These are phyloP conservation scores for Boletus vinaceobasis DNA, from an alignment of 768 basidiomycete genomes.

Conservation along the genomic window DNA sequence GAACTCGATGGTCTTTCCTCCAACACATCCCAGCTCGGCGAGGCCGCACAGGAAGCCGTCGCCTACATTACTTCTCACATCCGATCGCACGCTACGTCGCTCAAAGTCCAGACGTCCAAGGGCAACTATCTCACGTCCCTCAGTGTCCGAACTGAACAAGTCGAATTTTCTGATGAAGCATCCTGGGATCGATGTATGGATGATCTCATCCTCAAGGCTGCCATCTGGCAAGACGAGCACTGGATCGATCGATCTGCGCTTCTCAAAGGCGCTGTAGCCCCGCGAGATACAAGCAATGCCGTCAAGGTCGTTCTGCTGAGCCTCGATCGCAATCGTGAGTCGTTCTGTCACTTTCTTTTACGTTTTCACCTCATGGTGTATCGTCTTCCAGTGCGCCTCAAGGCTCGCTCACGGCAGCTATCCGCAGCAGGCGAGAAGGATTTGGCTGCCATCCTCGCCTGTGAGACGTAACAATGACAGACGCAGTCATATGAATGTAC, in stretches of 20 bases:
- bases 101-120: constrained; percentile 93
- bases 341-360: constrained; percentile 6
- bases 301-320: constrained; percentile 87
- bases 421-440: constrained; percentile 86
- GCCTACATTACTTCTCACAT: constrained; percentile 72
- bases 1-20: constrained; percentile 89
- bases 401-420: constrained; percentile 83
- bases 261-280: constrained; percentile 42
- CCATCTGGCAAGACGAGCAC: constrained; percentile 90
- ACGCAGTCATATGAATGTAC: neutral
- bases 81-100: constrained; percentile 65
- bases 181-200: constrained; percentile 81
- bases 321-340: constrained; percentile 88
- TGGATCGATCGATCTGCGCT: constrained; percentile 83
- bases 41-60: constrained; percentile 71
- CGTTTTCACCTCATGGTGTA: constrained; percentile 7
- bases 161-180: constrained; percentile 58
- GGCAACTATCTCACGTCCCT: constrained; percentile 91
- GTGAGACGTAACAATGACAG: constrained; percentile 23
- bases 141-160: constrained; percentile 76
- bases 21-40: constrained; percentile 64
- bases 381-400: constrained; percentile 71
- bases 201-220: constrained; percentile 89
- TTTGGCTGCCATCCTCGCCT: constrained; percentile 63
- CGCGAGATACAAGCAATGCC: constrained; percentile 41